phyloP scores from a whole-genome alignment of 169 alveolate species.

The Cryptosporidium parvum region DNA sequence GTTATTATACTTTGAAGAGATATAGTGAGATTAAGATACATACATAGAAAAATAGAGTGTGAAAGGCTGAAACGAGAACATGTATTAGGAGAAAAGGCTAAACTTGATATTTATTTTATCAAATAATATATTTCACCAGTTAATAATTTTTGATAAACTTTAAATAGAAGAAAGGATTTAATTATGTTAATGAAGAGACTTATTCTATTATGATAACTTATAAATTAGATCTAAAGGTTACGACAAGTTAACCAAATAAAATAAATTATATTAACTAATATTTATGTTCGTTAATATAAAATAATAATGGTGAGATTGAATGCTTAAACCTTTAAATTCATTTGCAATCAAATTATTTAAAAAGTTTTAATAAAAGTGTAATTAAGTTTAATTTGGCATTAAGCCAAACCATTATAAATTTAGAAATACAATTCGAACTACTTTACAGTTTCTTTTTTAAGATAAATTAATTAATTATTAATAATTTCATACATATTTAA shows the following conservation, averaged over 20 bases:
- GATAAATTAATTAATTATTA: slow-evolving; percentile 4
- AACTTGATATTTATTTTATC: neutral
- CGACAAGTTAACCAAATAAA: neutral
- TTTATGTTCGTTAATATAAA: neutral
- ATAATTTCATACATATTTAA: neutral
- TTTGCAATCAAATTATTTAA: neutral
- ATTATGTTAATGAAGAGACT: neutral
- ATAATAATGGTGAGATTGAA: neutral
- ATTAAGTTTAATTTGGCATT: neutral
- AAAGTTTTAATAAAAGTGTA: neutral
- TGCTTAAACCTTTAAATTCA: neutral
- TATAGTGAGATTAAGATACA: too few relatives aligned
- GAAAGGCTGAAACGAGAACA: too few relatives aligned
- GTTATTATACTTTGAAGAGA: too few relatives aligned
- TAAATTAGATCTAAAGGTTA: neutral
- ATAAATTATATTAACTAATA: neutral
- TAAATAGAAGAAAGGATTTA: too few relatives aligned
- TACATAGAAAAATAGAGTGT: too few relatives aligned
- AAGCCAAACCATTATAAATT: neutral
- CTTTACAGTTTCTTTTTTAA: neutral
- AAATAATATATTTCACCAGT: neutral
- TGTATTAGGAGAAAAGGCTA: too few relatives aligned
- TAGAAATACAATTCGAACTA: neutral
- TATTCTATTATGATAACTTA: neutral
- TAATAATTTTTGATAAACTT: neutral